phyloP scores from a whole-genome alignment of 305 asterid genomes.

The Plantago lanceolata region DNA sequence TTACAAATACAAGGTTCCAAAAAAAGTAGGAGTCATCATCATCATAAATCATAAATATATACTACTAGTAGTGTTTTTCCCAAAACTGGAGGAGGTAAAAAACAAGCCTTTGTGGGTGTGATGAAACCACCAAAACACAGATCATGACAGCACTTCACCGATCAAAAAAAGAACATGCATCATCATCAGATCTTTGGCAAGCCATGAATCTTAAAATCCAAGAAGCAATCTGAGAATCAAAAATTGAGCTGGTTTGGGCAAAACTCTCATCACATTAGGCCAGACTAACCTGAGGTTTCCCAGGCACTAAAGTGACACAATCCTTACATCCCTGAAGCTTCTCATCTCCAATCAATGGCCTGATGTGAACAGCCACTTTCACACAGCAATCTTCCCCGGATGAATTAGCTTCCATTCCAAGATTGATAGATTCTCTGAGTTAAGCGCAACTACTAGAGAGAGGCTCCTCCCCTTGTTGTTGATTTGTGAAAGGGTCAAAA shows the following conservation, averaged over 20 bases:
- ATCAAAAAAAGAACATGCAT: conserved; percentile 3
- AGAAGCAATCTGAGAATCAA: conserved; percentile 18
- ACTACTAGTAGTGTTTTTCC: not conserved
- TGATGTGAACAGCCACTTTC: conserved; percentile 88
- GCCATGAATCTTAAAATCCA: conserved; percentile 21
- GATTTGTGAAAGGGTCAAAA: conserved; percentile 20
- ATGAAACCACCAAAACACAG: conserved; percentile 1
- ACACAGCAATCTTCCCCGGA: conserved; percentile 91
- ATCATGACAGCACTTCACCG: conserved; percentile 4
- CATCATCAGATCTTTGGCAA: conserved; percentile 53
- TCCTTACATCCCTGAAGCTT: conserved; percentile 94
- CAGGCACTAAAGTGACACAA: conserved; percentile 75
- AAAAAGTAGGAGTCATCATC: not conserved
- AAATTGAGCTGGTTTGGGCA: conserved; percentile 13
- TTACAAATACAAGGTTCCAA: not conserved
- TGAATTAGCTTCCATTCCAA: conserved; percentile 55
- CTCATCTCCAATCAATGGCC: conserved; percentile 96
- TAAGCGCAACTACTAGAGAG: not conserved
- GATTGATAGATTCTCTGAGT: not conserved
- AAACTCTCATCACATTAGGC: conserved; percentile 43
- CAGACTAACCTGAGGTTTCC: conserved; percentile 99
- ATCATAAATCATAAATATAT: not conserved
- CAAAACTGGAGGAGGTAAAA: not conserved
- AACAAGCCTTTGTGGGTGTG: not conserved
- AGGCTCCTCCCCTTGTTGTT: not conserved